These are phyloP conservation scores for Aspergillus haitiensis DNA, from an alignment of 495 filamentous ascomycete genomes.

Conservation along the genomic window DNA sequence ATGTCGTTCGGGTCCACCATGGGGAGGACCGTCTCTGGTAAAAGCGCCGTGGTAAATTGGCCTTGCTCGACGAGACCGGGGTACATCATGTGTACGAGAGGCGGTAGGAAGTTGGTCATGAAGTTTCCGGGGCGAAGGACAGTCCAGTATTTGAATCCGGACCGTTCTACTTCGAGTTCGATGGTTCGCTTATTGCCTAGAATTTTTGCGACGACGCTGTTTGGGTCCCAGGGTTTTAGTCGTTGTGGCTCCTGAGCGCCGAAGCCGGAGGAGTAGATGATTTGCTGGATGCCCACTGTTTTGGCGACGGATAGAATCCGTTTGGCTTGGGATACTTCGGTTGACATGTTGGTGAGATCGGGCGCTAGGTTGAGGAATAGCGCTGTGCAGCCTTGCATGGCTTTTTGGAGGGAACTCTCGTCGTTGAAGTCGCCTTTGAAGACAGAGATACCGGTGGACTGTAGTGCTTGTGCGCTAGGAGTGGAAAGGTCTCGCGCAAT, in stretches of 20 bases:
- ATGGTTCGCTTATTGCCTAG: slow-evolving; percentile 39
- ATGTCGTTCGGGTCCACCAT: slow-evolving; percentile 52
- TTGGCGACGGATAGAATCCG: slow-evolving; percentile 45
- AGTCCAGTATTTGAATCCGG: slow-evolving; percentile 42
- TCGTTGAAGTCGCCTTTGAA: slow-evolving; percentile 45
- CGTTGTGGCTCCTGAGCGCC: slow-evolving; percentile 26
- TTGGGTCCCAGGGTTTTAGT: slow-evolving; percentile 28
- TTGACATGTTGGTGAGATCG: slow-evolving; percentile 18
- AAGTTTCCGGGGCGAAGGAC: slow-evolving; percentile 49
- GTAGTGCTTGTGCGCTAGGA: slow-evolving; percentile 34
- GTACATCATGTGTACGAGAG: slow-evolving; percentile 36
- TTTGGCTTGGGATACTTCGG: slow-evolving; percentile 40
- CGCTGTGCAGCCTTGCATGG: slow-evolving; percentile 40
- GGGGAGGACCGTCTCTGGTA: slow-evolving; percentile 32
- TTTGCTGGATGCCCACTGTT: slow-evolving; percentile 37
- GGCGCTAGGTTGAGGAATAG: slow-evolving; percentile 52
- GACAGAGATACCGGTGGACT: slow-evolving; percentile 39
- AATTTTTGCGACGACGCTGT: slow-evolving; percentile 25
- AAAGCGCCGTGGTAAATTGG: slow-evolving; percentile 34
- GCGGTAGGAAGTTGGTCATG: slow-evolving; percentile 50
- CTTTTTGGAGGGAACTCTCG: slow-evolving; percentile 33
- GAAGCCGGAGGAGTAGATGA: slow-evolving; percentile 44
- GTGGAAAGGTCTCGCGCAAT: slow-evolving; percentile 42
- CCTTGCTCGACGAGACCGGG: slow-evolving; percentile 37
- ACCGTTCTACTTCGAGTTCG: slow-evolving; percentile 32